Conservation (phyloP, 2,329 filamentous ascomycete species). For the Ophiostoma sp. region DNA sequence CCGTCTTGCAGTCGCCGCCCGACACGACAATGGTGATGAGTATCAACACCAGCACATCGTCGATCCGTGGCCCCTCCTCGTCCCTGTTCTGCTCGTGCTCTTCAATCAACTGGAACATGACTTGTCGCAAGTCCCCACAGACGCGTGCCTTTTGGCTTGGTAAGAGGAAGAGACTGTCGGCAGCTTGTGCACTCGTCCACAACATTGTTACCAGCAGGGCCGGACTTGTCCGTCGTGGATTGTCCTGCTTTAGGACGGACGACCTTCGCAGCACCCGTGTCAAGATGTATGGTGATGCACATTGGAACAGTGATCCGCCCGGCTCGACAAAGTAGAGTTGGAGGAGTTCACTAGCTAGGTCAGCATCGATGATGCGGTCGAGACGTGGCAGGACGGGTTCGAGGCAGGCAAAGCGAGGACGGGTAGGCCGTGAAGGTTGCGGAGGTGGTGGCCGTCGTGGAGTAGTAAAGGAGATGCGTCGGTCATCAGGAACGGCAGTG, state of each 20-base stretch:
- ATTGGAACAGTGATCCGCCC: constrained; percentile 45
- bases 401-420: constrained; percentile 27
- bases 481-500: neutral
- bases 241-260: constrained; percentile 44
- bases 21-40: constrained; percentile 49
- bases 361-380: constrained; percentile 41
- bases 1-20: constrained; percentile 50
- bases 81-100: neutral
- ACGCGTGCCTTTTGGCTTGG: constrained; percentile 44
- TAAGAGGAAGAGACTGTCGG: constrained; percentile 46
- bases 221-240: constrained; percentile 45
- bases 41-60: constrained; percentile 48
- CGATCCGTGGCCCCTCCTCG: constrained; percentile 26
- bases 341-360: constrained; percentile 48
- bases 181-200: constrained; percentile 50
- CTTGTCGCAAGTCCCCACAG: constrained; percentile 25
- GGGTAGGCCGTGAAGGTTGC: neutral
- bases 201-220: constrained; percentile 50
- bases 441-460: neutral
- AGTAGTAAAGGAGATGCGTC: neutral
- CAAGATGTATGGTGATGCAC: constrained; percentile 50
- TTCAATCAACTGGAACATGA: neutral
- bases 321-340: constrained; percentile 51
- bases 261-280: constrained; percentile 48
- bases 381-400: constrained; percentile 41